These are phyloP conservation scores for Sordariomycetes sp. DNA, from an alignment of 2,329 filamentous ascomycete genomes.

Conservation along the genomic window DNA sequence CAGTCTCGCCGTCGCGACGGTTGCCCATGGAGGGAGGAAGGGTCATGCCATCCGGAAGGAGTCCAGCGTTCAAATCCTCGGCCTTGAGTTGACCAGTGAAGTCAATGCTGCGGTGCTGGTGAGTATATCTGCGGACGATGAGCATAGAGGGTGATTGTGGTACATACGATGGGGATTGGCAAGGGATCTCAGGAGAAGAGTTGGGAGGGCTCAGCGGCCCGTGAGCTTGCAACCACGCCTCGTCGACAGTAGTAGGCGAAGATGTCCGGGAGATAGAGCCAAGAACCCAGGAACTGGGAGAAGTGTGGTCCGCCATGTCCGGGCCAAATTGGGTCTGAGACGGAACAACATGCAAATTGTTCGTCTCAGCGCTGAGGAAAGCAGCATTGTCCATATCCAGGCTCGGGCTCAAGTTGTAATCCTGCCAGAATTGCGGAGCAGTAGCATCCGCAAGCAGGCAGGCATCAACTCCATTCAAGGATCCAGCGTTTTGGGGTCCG, in stretches of 20 bases:
- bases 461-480: conserved; percentile 38
- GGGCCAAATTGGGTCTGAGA: conserved; percentile 45
- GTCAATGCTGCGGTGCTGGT: conserved; percentile 6
- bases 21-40: conserved; percentile 28
- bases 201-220: conserved; percentile 17
- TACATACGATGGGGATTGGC: conserved; percentile 46
- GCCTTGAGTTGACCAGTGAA: conserved; percentile 17
- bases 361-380: conserved; percentile 32
- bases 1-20: conserved; percentile 47
- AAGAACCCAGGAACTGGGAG: conserved; percentile 43
- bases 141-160: background rate
- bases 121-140: too few species aligned
- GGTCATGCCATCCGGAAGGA: conserved; percentile 18
- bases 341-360: conserved; percentile 44
- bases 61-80: conserved; percentile 8
- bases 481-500: conserved; percentile 24
- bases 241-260: conserved; percentile 39
- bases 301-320: conserved; percentile 41
- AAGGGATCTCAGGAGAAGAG: conserved; percentile 39
- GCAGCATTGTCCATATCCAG: conserved; percentile 30
- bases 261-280: conserved; percentile 42
- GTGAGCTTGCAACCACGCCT: conserved; percentile 28
- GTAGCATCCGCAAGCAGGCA: conserved; percentile 38
- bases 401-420: conserved; percentile 34
- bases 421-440: conserved; percentile 41